These are phyloP conservation scores for Astraeus odoratus DNA, from an alignment of 768 basidiomycete species.

Conservation along the genomic window DNA sequence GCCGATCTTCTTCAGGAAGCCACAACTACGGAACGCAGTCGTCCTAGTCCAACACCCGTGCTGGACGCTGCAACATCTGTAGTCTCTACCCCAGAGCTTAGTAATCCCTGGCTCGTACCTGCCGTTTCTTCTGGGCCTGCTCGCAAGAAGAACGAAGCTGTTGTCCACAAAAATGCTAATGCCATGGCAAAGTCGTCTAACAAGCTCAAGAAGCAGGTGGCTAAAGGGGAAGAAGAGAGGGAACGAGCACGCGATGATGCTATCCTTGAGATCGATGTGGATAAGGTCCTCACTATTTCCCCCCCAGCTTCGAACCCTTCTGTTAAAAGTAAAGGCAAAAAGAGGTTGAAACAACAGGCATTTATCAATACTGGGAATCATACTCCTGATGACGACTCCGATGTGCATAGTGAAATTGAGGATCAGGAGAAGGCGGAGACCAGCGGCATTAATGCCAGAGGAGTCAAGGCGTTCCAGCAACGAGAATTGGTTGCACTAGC, in stretches of 20 bases:
- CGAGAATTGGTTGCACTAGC: slow-evolving; percentile 89
- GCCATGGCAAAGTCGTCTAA: slow-evolving; percentile 60
- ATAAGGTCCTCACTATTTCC: slow-evolving; percentile 14
- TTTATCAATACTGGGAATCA: slow-evolving; percentile 6
- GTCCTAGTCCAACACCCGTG: slow-evolving; percentile 12
- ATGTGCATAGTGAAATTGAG: slow-evolving; percentile 60
- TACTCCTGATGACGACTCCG: slow-evolving; percentile 38
- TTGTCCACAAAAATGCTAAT: slow-evolving; percentile 62
- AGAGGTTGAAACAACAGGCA: background rate
- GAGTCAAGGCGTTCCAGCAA: slow-evolving; percentile 73
- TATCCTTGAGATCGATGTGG: slow-evolving; percentile 60
- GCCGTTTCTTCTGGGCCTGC: slow-evolving; percentile 38
- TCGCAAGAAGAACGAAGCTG: slow-evolving; percentile 67
- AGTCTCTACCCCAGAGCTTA: slow-evolving; percentile 2
- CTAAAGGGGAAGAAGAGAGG: slow-evolving; percentile 50
- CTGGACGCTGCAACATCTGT: slow-evolving; percentile 11
- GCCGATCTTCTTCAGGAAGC: slow-evolving; percentile 39
- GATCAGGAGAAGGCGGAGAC: slow-evolving; percentile 52
- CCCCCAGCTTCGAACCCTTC: slow-evolving; percentile 1
- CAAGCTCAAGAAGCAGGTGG: slow-evolving; percentile 60
- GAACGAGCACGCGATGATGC: slow-evolving; percentile 68
- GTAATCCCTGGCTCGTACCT: slow-evolving; percentile 80
- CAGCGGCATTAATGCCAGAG: slow-evolving; percentile 31
- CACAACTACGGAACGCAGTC: slow-evolving; percentile 6
- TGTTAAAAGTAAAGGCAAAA: slow-evolving; percentile 15